Percentiles rank a stretch among this genome's conserved stretches.
Conservation (phyloP, 768 basidiomycete species). For the Agaricus sinodeliciosus region DNA sequence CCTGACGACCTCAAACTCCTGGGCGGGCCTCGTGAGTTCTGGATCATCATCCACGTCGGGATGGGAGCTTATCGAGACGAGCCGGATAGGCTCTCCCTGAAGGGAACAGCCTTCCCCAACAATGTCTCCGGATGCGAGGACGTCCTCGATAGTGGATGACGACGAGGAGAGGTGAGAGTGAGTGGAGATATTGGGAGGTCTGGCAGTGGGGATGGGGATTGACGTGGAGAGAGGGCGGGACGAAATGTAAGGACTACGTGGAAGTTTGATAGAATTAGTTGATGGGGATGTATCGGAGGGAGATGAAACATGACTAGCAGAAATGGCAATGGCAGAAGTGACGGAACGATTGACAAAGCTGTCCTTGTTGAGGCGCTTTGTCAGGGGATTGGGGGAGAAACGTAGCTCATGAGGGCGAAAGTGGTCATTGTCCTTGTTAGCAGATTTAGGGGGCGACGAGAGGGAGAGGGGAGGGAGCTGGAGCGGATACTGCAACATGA, state of each 20-base stretch:
- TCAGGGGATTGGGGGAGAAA: slow-evolving; percentile 19
- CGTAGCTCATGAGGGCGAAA: slow-evolving; percentile 36
- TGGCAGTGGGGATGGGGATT: slow-evolving; percentile 22
- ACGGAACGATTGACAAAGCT: slow-evolving; percentile 22
- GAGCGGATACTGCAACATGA: slow-evolving; percentile 58
- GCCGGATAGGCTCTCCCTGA: slow-evolving; percentile 59
- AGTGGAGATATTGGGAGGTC: slow-evolving; percentile 19
- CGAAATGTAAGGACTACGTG: slow-evolving; percentile 34
- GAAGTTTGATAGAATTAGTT: slow-evolving; percentile 26
- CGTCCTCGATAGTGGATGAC: slow-evolving; percentile 46
- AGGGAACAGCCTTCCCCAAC: slow-evolving; percentile 63
- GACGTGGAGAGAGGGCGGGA: slow-evolving; percentile 25
- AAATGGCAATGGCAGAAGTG: slow-evolving; percentile 21
- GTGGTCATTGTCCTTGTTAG: slow-evolving; percentile 28
- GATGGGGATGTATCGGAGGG: slow-evolving; percentile 30
- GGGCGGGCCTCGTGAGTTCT: slow-evolving; percentile 42
- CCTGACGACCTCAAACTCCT: slow-evolving; percentile 78
- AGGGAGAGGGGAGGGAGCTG: slow-evolving; percentile 35
- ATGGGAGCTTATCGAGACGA: slow-evolving; percentile 42
- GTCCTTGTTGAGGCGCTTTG: slow-evolving; percentile 35
- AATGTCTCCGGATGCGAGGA: slow-evolving; percentile 66
- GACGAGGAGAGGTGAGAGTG: slow-evolving; percentile 29
- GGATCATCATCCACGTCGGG: slow-evolving; percentile 24
- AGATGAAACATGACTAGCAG: slow-evolving; percentile 29
- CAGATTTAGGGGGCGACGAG: slow-evolving; percentile 27